Percentiles rank a stretch among this genome's conserved stretches.
Conservation (phyloP, 1,284 basidiomycete genomes). For the Melampsora larici-populina region DNA sequence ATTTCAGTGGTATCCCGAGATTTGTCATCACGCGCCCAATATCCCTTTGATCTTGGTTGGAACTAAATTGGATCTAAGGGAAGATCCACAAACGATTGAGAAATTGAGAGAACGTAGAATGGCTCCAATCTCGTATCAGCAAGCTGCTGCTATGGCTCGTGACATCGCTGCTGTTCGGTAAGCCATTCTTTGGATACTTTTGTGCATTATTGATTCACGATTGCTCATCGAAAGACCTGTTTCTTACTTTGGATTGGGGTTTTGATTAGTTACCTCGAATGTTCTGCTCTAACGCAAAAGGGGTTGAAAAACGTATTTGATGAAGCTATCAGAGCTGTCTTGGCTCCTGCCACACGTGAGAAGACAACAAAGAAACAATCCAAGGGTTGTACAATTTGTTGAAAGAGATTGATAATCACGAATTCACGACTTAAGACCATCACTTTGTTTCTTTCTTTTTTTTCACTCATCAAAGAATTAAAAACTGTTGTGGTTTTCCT, state of each 20-base stretch:
- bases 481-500: too few relatives aligned
- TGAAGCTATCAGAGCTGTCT: conserved; percentile 74
- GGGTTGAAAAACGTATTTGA: conserved; percentile 95
- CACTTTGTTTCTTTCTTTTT: too few relatives aligned
- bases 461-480: too few relatives aligned
- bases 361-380: conserved; percentile 53
- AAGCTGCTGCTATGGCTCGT: conserved; percentile 84
- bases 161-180: conserved; percentile 80
- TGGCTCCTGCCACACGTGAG: conserved; percentile 54
- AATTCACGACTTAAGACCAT: too few relatives aligned
- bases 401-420: too few relatives aligned
- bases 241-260: too few relatives aligned
- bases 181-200: conserved; percentile 17
- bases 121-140: conserved; percentile 84
- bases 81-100: conserved; percentile 84
- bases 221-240: neutral
- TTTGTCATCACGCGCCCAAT: conserved; percentile 94
- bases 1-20: conserved; percentile 87
- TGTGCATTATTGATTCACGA: neutral
- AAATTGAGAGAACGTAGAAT: conserved; percentile 91
- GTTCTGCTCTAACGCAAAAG: conserved; percentile 95
- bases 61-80: conserved; percentile 95
- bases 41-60: conserved; percentile 88
- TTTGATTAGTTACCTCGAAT: conserved; percentile 78
- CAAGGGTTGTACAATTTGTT: conserved; percentile 40